Conservation (phyloP, 257 asterid species). For the Solanum chmielewskii region DNA sequence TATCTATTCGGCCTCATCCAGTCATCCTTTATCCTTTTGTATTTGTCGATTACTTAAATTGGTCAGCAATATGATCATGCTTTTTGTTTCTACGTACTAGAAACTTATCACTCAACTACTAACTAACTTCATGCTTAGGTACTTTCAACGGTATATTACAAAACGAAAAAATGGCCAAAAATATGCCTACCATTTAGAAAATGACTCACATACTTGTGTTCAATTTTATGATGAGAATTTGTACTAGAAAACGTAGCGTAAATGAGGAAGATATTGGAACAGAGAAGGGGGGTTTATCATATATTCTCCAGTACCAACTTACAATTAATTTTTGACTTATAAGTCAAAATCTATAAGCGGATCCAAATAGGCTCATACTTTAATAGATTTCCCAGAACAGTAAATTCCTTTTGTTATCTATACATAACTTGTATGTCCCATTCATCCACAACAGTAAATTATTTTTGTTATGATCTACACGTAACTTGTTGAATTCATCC, state of each 20-base stretch:
- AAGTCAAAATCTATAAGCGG: background rate
- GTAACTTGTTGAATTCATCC: too few species aligned
- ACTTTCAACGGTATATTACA: too few species aligned
- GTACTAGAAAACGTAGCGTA: constrained; percentile 22
- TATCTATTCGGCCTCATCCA: background rate
- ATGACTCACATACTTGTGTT: background rate
- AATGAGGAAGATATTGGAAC: constrained; percentile 20
- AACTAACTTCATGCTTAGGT: background rate
- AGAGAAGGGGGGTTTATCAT: constrained; percentile 10
- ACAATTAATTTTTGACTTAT: too few species aligned
- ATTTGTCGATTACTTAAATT: too few species aligned
- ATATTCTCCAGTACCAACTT: constrained; percentile 35
- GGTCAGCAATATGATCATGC: background rate
- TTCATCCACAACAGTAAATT: background rate
- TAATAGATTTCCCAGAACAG: background rate
- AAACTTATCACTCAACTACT: background rate
- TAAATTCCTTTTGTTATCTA: too few species aligned
- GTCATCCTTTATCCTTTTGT: background rate
- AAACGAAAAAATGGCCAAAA: too few species aligned
- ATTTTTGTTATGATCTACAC: too few species aligned
- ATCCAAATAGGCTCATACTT: background rate
- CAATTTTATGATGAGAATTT: constrained; percentile 21
- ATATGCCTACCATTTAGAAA: too few species aligned
- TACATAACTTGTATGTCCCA: background rate
- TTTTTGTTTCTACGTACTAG: background rate